Evolutionary conservation across 2,329 filamentous ascomycete genomes (phyloP).

Genomic region (Chrysosporium keratinophilum): DNA sequence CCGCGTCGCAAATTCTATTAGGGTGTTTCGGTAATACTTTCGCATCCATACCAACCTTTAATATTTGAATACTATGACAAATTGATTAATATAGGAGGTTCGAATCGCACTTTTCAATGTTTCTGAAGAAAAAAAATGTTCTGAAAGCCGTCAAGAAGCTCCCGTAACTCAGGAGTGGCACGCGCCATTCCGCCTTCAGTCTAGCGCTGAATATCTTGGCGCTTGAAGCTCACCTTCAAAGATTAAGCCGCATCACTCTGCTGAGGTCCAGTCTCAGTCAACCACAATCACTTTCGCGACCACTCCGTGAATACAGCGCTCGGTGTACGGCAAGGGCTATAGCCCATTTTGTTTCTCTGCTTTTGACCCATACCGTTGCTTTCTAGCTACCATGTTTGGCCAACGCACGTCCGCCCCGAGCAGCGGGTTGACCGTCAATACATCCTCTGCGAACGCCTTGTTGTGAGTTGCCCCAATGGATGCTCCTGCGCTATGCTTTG

Average conservation of each 20-base stretch:
- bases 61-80: too few relatives aligned
- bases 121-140: too few relatives aligned
- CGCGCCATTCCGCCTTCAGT: too few relatives aligned
- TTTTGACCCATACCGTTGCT: neutral
- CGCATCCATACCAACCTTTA: too few relatives aligned
- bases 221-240: neutral
- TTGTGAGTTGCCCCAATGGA: slow-evolving; percentile 14
- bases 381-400: slow-evolving; percentile 14
- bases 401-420: slow-evolving; percentile 11
- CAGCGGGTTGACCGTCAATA: slow-evolving; percentile 17
- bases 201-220: too few relatives aligned
- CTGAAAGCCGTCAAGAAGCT: too few relatives aligned
- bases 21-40: too few relatives aligned
- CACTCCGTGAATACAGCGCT: neutral
- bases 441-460: slow-evolving; percentile 16
- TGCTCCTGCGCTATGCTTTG: too few relatives aligned
- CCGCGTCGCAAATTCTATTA: too few relatives aligned
- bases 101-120: too few relatives aligned
- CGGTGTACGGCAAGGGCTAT: neutral
- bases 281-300: neutral
- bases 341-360: neutral
- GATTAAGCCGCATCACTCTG: neutral
- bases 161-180: too few relatives aligned
- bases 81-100: too few relatives aligned
- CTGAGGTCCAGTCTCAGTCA: neutral